These are phyloP conservation scores for Sesbania bispinosa DNA, from an alignment of 306 rosid species.

Conservation along the genomic window DNA sequence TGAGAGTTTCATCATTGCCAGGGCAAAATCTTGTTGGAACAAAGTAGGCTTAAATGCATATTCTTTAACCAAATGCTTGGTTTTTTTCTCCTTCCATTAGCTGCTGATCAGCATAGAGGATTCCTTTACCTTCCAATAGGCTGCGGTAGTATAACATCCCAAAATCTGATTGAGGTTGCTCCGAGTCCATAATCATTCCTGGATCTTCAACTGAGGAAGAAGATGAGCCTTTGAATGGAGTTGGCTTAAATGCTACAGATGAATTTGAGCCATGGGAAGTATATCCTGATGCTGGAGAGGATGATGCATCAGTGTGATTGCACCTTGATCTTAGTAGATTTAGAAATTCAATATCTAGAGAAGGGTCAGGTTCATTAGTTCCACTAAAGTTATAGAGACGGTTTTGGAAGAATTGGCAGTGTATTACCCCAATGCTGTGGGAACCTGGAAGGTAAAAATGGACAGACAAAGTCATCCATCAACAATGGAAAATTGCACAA, in stretches of 20 bases:
- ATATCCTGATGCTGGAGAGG: slow-evolving; percentile 16
- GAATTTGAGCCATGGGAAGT: not conserved
- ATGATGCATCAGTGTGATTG: not conserved
- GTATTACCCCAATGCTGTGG: slow-evolving; percentile 42
- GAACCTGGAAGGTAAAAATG: slow-evolving; percentile 27
- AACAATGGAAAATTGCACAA: not conserved
- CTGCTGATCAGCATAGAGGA: slow-evolving; percentile 46
- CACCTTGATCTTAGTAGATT: slow-evolving; percentile 37
- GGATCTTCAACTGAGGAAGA: slow-evolving; percentile 28
- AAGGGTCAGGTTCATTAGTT: slow-evolving; percentile 40
- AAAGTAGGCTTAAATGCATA: slow-evolving; percentile 32
- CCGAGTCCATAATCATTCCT: slow-evolving; percentile 14
- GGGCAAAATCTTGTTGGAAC: slow-evolving; percentile 35
- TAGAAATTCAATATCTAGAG: slow-evolving; percentile 35
- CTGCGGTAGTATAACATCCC: slow-evolving; percentile 23
- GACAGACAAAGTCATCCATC: not conserved
- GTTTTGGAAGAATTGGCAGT: slow-evolving; percentile 35
- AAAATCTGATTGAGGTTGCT: slow-evolving; percentile 28
- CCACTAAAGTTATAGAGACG: slow-evolving; percentile 36
- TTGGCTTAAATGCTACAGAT: not conserved
- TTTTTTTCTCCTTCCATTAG: slow-evolving; percentile 32
- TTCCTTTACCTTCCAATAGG: slow-evolving; percentile 34
- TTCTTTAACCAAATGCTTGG: slow-evolving; percentile 32
- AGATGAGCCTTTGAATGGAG: not conserved
- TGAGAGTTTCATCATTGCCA: slow-evolving; percentile 45